Evolutionary conservation across 2,329 filamentous ascomycete species (phyloP).

Genomic region (Trichoderma hamatum): DNA sequence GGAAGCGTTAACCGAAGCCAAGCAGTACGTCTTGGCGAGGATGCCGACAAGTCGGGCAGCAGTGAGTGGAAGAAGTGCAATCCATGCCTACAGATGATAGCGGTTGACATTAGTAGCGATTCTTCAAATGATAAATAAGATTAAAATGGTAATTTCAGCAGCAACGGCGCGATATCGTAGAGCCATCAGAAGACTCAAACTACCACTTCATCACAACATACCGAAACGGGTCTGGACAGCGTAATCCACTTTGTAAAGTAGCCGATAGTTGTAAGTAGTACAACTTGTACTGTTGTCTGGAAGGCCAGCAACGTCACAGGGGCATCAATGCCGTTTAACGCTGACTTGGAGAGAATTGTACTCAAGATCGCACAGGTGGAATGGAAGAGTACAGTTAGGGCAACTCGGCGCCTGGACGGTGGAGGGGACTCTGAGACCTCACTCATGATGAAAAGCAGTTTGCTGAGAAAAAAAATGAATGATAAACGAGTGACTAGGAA

Average conservation of each 20-base stretch:
- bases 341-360: constrained; percentile 21
- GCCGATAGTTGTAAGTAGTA: constrained; percentile 14
- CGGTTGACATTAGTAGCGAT: neutral
- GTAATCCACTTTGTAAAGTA: constrained; percentile 22
- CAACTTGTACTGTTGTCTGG: constrained; percentile 13
- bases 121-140: neutral
- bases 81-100: constrained; percentile 5
- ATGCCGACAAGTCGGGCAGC: constrained; percentile 20
- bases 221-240: constrained; percentile 15
- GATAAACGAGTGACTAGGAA: constrained; percentile 12
- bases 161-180: neutral
- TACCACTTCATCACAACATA: neutral
- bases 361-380: constrained; percentile 22
- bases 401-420: constrained; percentile 17
- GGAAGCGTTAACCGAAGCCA: constrained; percentile 22
- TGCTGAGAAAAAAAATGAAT: neutral
- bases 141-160: neutral
- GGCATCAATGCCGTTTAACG: constrained; percentile 14
- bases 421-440: constrained; percentile 2
- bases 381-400: constrained; percentile 20
- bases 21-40: constrained; percentile 20
- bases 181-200: neutral
- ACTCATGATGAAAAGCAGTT: constrained; percentile 1
- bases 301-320: constrained; percentile 17
- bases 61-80: constrained; percentile 23